Conservation (phyloP, 345 rosid genomes). For the Heritiera littoralis region DNA sequence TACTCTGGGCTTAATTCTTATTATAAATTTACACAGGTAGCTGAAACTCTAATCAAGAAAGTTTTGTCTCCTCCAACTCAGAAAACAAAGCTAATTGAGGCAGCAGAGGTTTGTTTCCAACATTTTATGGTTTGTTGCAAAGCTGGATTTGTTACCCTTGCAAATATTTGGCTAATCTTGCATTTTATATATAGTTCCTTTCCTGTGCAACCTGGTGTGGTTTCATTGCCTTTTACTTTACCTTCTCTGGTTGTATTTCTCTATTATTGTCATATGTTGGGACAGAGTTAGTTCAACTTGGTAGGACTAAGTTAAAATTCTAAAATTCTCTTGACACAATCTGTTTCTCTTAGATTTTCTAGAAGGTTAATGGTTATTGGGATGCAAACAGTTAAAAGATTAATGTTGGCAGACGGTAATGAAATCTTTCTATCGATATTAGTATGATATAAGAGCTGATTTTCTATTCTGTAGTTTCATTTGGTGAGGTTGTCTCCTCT, state of each 20-base stretch:
- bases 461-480: neutral
- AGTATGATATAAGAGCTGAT: neutral
- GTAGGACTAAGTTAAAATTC: neutral
- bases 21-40: conserved; percentile 56
- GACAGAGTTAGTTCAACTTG: neutral
- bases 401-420: neutral
- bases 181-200: neutral
- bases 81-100: conserved; percentile 69
- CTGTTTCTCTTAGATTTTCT: neutral
- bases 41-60: conserved; percentile 70
- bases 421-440: neutral
- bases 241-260: neutral
- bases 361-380: neutral
- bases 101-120: conserved; percentile 58
- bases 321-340: no score
- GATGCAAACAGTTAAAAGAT: neutral
- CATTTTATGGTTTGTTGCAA: neutral
- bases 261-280: neutral
- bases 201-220: neutral
- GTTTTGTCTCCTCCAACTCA: conserved; percentile 80
- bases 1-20: neutral
- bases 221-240: neutral
- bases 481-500: neutral
- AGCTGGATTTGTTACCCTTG: neutral
- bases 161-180: neutral